Conservation (phyloP, 176 grass and related monocot genomes). For the Paspalum vaginatum region DNA sequence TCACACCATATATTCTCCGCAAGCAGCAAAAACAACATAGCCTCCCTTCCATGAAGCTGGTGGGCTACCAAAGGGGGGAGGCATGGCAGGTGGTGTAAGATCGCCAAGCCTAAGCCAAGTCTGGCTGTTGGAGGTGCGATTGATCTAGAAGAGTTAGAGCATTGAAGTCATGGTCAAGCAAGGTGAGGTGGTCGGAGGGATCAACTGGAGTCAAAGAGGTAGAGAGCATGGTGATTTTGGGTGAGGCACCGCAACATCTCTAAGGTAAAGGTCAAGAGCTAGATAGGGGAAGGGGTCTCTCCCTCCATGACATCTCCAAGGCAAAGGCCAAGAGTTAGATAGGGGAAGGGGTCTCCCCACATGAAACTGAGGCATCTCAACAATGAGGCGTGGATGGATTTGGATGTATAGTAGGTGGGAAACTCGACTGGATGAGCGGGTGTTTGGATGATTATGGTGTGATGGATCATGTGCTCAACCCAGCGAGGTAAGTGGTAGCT, state of each 20-base stretch:
- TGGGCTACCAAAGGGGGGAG: neutral
- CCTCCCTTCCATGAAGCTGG: neutral
- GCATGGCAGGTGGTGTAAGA: too few relatives aligned
- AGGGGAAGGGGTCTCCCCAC: neutral
- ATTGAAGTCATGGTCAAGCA: neutral
- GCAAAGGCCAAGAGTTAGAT: neutral
- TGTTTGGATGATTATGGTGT: too few relatives aligned
- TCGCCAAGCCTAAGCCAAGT: neutral
- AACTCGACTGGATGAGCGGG: rapidly evolving
- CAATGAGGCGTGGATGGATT: neutral
- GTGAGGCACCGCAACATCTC: neutral
- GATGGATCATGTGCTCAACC: neutral
- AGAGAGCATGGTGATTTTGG: neutral
- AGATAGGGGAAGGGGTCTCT: neutral
- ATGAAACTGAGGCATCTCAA: neutral
- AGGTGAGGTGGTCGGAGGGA: neutral
- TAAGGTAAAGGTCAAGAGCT: neutral
- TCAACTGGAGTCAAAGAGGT: neutral
- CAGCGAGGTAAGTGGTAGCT: neutral
- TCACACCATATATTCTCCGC: neutral
- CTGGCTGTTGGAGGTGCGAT: neutral
- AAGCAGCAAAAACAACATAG: neutral
- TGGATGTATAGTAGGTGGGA: neutral
- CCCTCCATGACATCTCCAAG: neutral
- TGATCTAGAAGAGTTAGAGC: neutral